phyloP scores from a whole-genome alignment of 495 filamentous ascomycete genomes.

The Podospora fimiseda region DNA sequence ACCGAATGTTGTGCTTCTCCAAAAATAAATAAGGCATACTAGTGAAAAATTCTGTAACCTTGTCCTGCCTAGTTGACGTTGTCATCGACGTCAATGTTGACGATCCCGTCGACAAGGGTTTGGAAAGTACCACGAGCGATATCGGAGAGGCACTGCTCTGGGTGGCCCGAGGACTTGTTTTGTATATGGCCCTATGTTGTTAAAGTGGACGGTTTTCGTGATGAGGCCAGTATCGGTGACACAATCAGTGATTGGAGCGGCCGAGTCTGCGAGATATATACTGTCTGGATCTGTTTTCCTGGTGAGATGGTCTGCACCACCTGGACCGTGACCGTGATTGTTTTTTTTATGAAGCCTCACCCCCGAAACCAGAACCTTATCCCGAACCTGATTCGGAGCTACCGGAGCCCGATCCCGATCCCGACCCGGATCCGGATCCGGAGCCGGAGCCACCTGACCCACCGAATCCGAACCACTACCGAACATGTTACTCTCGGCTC shows the following conservation, averaged over 20 bases:
- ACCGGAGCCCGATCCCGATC: too few relatives aligned
- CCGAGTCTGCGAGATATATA: slow-evolving; percentile 7
- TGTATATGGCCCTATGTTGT: not conserved
- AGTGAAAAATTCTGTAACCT: too few relatives aligned
- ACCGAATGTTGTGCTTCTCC: too few relatives aligned
- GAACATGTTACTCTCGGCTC: slow-evolving; percentile 25
- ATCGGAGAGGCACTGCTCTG: not conserved
- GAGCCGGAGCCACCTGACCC: slow-evolving; percentile 12
- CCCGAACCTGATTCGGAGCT: too few relatives aligned
- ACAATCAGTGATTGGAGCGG: slow-evolving; percentile 8
- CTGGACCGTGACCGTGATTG: slow-evolving; percentile 19
- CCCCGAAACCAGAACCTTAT: too few relatives aligned
- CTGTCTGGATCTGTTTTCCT: slow-evolving; percentile 11
- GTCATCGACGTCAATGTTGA: not conserved
- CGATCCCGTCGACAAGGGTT: not conserved
- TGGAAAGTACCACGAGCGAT: not conserved
- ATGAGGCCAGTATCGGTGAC: slow-evolving; percentile 12
- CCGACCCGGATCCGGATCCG: slow-evolving; percentile 6
- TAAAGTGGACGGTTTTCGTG: slow-evolving; percentile 13
- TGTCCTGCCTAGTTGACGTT: too few relatives aligned
- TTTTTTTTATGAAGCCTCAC: too few relatives aligned
- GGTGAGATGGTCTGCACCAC: slow-evolving; percentile 13
- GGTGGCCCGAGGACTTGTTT: not conserved
- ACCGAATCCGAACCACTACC: slow-evolving; percentile 19
- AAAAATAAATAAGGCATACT: too few relatives aligned